These are phyloP conservation scores for Ambrosia artemisiifolia DNA, from an alignment of 129 eudicot species.

Conservation along the genomic window DNA sequence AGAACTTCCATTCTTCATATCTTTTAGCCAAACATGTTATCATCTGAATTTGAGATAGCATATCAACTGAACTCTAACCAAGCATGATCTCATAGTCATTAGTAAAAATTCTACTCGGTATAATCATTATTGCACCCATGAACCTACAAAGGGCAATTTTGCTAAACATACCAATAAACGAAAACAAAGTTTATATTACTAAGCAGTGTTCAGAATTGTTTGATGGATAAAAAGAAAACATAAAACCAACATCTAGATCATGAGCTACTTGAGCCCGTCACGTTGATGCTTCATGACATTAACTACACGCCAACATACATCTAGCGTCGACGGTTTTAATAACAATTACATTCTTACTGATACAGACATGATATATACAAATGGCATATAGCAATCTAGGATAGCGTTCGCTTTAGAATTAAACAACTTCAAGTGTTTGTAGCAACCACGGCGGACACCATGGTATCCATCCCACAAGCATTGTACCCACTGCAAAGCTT, in stretches of 20 bases:
- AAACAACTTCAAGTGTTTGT: neutral
- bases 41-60: too few species aligned
- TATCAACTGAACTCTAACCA: too few species aligned
- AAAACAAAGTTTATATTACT: neutral
- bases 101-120: too few species aligned
- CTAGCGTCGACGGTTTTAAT: neutral
- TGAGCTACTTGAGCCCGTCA: neutral
- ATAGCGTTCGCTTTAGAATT: neutral
- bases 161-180: neutral
- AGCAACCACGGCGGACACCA: conserved; percentile 7
- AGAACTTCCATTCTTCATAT: too few species aligned
- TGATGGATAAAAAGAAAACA: neutral
- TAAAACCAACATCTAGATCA: neutral
- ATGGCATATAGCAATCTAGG: too few species aligned
- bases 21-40: too few species aligned
- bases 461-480: conserved; percentile 9
- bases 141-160: too few species aligned
- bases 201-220: neutral
- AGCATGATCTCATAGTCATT: too few species aligned
- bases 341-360: neutral
- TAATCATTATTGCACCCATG: too few species aligned
- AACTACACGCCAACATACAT: neutral
- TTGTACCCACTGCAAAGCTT: conserved; percentile 11
- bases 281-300: neutral
- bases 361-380: conserved; percentile 1